phyloP scores from a whole-genome alignment of 345 rosid species.

The Gossypium rotundifolium region DNA sequence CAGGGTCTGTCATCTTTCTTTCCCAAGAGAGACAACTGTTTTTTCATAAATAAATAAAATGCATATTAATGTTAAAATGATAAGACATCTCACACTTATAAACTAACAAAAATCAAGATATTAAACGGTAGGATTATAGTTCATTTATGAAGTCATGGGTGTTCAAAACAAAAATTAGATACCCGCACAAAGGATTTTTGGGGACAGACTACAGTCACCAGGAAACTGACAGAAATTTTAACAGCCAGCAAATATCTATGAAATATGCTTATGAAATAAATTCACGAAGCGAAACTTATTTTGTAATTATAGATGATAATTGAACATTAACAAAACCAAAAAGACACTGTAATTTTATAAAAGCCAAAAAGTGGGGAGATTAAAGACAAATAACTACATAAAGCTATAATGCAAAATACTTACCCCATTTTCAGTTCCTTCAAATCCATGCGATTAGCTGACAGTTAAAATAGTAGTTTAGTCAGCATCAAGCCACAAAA shows the following conservation, averaged over 20 bases:
- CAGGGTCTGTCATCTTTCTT: background rate
- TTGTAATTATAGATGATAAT: background rate
- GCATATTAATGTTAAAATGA: background rate
- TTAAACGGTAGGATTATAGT: background rate
- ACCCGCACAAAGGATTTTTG: background rate
- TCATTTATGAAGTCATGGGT: background rate
- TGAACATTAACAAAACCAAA: background rate
- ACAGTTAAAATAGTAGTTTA: conserved; percentile 16
- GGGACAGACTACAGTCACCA: background rate
- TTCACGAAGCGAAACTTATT: background rate
- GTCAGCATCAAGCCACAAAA: conserved; percentile 30
- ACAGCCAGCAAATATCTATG: background rate
- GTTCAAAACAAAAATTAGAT: background rate
- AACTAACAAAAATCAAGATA: background rate
- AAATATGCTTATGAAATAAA: conserved; percentile 1
- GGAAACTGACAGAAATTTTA: background rate
- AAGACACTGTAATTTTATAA: background rate
- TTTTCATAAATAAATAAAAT: background rate
- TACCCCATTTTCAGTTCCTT: conserved; percentile 96
- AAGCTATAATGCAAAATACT: conserved; percentile 6
- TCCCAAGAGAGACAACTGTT: background rate
- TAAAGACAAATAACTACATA: background rate
- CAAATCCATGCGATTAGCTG: conserved; percentile 71
- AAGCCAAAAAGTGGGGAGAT: background rate
- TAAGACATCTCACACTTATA: background rate